These are phyloP conservation scores for Heliosperma pusillum DNA, from an alignment of 148 eudicot species.

Conservation along the genomic window DNA sequence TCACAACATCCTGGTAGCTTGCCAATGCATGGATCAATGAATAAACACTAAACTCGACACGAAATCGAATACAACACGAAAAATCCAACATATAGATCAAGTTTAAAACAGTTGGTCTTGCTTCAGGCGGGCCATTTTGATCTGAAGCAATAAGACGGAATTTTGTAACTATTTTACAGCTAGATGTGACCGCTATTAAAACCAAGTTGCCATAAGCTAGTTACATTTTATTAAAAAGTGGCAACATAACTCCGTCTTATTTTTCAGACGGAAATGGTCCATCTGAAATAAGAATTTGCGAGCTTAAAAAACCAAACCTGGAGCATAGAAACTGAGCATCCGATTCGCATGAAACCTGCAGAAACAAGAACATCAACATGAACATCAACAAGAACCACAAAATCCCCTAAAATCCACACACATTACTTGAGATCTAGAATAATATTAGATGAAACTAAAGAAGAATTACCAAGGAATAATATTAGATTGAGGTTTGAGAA, in stretches of 20 bases:
- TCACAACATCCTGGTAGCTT: not conserved
- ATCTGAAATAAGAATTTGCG: too few species aligned
- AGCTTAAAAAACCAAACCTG: constrained; percentile 41
- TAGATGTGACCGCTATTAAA: too few species aligned
- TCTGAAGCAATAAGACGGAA: too few species aligned
- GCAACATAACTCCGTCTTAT: too few species aligned
- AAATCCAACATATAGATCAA: not conserved
- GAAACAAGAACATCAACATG: too few species aligned
- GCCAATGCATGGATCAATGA: not conserved
- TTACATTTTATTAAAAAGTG: too few species aligned
- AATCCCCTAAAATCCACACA: not conserved
- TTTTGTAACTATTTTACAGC: too few species aligned
- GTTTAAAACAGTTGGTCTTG: too few species aligned
- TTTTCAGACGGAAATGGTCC: too few species aligned
- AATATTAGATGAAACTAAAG: not conserved
- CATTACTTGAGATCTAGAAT: not conserved
- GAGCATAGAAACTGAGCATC: constrained; percentile 95
- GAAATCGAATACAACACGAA: not conserved
- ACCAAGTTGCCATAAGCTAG: too few species aligned
- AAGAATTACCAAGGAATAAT: constrained; percentile 60
- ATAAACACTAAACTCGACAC: not conserved
- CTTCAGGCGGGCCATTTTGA: too few species aligned
- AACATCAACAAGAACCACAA: too few species aligned
- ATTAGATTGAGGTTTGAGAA: constrained; percentile 41
- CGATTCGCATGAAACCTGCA: constrained; percentile 90